Evolutionary conservation across 2,329 filamentous ascomycete species (phyloP).

Genomic region (Aspergillus udagawae): DNA sequence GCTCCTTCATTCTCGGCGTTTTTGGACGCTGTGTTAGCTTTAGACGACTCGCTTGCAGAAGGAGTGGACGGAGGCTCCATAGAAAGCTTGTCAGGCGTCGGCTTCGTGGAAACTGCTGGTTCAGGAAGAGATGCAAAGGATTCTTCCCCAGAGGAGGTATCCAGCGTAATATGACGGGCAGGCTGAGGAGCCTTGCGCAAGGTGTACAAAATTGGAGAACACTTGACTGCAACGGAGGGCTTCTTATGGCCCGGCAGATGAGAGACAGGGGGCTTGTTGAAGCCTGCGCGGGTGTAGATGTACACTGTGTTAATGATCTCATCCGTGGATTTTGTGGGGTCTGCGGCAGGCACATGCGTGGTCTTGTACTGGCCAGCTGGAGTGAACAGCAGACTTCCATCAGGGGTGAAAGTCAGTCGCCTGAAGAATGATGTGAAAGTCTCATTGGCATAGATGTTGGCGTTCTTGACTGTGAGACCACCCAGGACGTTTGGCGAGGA

Average conservation of each 20-base stretch:
- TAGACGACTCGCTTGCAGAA: slow-evolving; percentile 47
- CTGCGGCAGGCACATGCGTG: slow-evolving; percentile 62
- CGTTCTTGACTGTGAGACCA: slow-evolving; percentile 69
- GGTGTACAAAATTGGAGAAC: slow-evolving; percentile 85
- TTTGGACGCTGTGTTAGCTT: slow-evolving; percentile 52
- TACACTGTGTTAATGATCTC: slow-evolving; percentile 97
- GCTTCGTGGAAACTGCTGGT: slow-evolving; percentile 60
- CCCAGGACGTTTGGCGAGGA: slow-evolving; percentile 69
- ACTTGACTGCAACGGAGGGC: slow-evolving; percentile 91
- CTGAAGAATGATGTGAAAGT: slow-evolving; percentile 96
- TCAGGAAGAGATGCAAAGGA: slow-evolving; percentile 80
- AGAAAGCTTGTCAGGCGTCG: slow-evolving; percentile 43
- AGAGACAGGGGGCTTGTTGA: slow-evolving; percentile 93
- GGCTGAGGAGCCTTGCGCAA: slow-evolving; percentile 63
- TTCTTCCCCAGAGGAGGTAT: slow-evolving; percentile 84
- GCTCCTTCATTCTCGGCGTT: slow-evolving; percentile 47
- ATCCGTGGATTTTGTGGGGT: slow-evolving; percentile 68
- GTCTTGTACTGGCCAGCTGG: slow-evolving; percentile 94
- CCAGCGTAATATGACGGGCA: slow-evolving; percentile 89
- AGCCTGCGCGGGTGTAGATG: slow-evolving; percentile 91
- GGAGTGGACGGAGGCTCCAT: slow-evolving; percentile 71
- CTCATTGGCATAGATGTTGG: slow-evolving; percentile 92
- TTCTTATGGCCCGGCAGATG: slow-evolving; percentile 98
- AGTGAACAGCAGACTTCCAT: slow-evolving; percentile 88
- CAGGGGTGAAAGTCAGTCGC: slow-evolving; percentile 87